phyloP scores from a whole-genome alignment of 305 asterid genomes.

The Caryopteris hybrid region DNA sequence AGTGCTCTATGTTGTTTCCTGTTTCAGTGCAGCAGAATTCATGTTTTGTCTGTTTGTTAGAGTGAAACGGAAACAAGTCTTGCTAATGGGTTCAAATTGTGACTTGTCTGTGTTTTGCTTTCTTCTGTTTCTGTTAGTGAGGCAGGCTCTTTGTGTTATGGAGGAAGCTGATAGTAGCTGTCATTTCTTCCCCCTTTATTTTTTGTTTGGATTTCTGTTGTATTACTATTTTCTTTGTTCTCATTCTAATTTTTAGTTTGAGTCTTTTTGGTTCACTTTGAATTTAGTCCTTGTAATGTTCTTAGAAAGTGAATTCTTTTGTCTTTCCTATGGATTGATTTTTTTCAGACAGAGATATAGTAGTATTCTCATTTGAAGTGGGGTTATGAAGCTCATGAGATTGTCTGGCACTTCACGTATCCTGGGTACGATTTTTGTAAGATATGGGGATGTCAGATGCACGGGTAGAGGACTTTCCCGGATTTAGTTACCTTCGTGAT shows the following conservation, averaged over 20 bases:
- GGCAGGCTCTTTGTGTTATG: background rate
- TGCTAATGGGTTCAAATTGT: conserved; percentile 13
- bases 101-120: conserved; percentile 4
- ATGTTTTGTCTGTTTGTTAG: background rate
- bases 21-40: conserved; percentile 6
- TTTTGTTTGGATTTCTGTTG: background rate
- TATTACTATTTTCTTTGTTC: background rate
- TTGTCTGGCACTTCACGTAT: conserved; percentile 1
- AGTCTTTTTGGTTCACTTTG: conserved; percentile 7
- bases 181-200: background rate
- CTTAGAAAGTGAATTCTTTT: background rate
- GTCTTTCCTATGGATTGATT: background rate
- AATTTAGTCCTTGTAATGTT: background rate
- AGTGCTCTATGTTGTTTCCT: background rate
- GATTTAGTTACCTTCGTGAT: background rate
- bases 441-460: background rate
- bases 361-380: conserved; percentile 4
- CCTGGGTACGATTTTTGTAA: background rate
- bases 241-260: background rate
- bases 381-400: conserved; percentile 6
- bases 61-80: background rate
- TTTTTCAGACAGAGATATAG: background rate
- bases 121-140: background rate
- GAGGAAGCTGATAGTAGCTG: background rate
- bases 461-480: background rate